A percentile compares a stretch with the other conserved stretches of the same genome.
phyloP scores from a whole-genome alignment of 495 filamentous ascomycete genomes.

The Daldinia decipiens region DNA sequence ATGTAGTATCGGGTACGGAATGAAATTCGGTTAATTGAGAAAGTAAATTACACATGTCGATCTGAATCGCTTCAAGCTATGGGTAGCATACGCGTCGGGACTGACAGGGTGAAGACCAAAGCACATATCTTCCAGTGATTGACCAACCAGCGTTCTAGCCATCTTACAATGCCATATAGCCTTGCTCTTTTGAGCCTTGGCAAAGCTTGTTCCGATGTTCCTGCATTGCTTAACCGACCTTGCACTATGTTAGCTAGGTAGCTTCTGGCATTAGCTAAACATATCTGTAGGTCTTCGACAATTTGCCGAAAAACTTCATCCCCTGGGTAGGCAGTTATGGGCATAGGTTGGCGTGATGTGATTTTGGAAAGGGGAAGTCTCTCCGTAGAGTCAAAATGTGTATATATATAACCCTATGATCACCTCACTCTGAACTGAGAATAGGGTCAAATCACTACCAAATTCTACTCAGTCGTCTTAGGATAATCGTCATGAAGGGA shows the following conservation, averaged over 20 bases:
- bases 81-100: slow-evolving; percentile 56
- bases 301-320: slow-evolving; percentile 28
- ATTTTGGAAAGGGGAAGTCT: slow-evolving; percentile 2
- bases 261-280: slow-evolving; percentile 14
- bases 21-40: slow-evolving; percentile 30
- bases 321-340: slow-evolving; percentile 12
- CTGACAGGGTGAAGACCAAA: slow-evolving; percentile 56
- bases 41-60: slow-evolving; percentile 51
- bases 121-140: slow-evolving; percentile 59
- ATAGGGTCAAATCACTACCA: slow-evolving; percentile 7
- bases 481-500: slow-evolving; percentile 34
- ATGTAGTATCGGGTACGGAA: slow-evolving; percentile 23
- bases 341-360: background rate
- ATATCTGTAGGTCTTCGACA: slow-evolving; percentile 4
- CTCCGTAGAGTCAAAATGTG: slow-evolving; percentile 14
- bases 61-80: slow-evolving; percentile 50
- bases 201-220: slow-evolving; percentile 40
- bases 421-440: background rate
- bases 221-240: slow-evolving; percentile 19
- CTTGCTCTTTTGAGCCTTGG: slow-evolving; percentile 35
- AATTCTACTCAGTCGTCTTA: slow-evolving; percentile 10
- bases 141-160: slow-evolving; percentile 20
- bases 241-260: background rate
- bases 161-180: slow-evolving; percentile 14
- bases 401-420: slow-evolving; percentile 30